Evolutionary conservation across 768 basidiomycete genomes (phyloP), one percentile per base, ranked within the genome.

Genomic region (Tricholoma matsutake): DNA sequence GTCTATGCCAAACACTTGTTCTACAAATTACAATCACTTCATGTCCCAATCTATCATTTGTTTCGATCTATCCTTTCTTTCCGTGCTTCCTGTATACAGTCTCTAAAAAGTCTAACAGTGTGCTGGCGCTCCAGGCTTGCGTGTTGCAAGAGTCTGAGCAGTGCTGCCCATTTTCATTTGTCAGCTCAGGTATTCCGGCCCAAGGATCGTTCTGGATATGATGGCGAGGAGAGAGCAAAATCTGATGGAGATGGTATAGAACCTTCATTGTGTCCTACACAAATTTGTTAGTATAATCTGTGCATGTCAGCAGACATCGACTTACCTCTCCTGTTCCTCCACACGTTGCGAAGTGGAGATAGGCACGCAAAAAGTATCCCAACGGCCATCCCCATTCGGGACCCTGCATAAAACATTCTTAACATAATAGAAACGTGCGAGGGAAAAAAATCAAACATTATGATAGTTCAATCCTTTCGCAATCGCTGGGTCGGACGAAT

Each of bases 391-490:
- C 91, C 94, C 94, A 97, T 70, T 95, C 92, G 4, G 94, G 94
- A 16, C 93, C 94, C 86, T 95, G 62, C 18, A 49, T 56, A 63
- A 69, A 63, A 65, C 68, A 58, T 64, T 61, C 51, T 70, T 45
- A 69, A 56, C 29, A 37, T 10, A 22, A 25, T 10, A 5, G 10
- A 14, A 20, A 45, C 10, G 61, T 43, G 52, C 14, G 29, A 18
- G 37, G 55, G 8, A 55, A 61, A 49, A 32, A 41, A 28, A 37
- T 73, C 82, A 45, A 63, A 92, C 94, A 69, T 94, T 87, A 73
- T 98, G 93, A 70, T 96, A 96, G 73, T 98, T 99, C 76, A 91
- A 78, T 1, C 97, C 97, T 71, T 98, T 98, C 4, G 97, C 96
- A 56, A 95, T 75, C 2, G 86, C 76, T 47, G 84, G 76, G 68